Base-by-base conservation (phyloP, 768 basidiomycete genomes). In the Hypholoma sublateritium region DNA sequence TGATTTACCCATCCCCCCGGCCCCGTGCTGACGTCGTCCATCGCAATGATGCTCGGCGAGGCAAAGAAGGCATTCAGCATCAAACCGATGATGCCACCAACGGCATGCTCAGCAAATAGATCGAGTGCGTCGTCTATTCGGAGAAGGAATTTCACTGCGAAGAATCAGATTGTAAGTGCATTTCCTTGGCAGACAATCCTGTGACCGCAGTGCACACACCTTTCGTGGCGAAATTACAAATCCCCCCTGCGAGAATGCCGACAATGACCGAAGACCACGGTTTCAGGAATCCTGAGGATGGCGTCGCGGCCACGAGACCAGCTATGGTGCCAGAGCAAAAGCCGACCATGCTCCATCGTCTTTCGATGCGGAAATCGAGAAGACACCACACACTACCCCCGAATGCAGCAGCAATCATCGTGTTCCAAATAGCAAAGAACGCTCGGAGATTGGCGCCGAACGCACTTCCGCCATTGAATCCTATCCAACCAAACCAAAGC, bases 291-390 rank as follows among this genome's bases (percentile, higher is more conserved):
- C 95, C 94, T 12, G 89, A 88, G 9, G 91, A 87, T 9, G 95
- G 94, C 13, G 93, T 95, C 43, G 92, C 92, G 35, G 90, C 91
- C 50, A 95, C 93, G 47, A 93, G 80, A 43, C 92, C 93, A 21
- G 92, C 88, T 59, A 96, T 90, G 17, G 92, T 91, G 21, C 94
- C 94, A n/a, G 80, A 92, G 72, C 95, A 96, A 71, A 97, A 89
- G 28, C 93, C 92, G 62, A 96, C 92, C 82, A 93, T 93, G 32
- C 83, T 91, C 79, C 84, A 93, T 70, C 91, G 90, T 53, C 85
- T 77, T 69, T 93, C 90, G 55, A 89, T 76, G 34, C 91, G 77
- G 69, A 80, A 94, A 73, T 94, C 92, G 55, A 91, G 77, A 52
- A 87, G 69, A 64, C 87, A 91, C 92, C 93, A 95, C 35, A 88